Evolutionary conservation across 2,329 filamentous ascomycete species (phyloP).

Genomic region (Beauveria pseudobassiana): DNA sequence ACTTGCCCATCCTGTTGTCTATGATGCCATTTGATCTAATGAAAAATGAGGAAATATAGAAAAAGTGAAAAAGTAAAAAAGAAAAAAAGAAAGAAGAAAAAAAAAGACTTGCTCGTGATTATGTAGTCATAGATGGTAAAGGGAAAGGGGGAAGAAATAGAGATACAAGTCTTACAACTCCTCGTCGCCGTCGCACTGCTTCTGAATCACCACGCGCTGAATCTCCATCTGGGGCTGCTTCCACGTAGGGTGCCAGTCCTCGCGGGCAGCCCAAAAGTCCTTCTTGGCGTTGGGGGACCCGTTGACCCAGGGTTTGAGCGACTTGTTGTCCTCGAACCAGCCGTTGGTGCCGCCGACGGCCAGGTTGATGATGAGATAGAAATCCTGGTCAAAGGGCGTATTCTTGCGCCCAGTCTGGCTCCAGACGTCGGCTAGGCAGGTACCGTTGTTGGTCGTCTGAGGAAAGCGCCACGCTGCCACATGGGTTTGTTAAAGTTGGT

Average conservation of each 20-base stretch:
- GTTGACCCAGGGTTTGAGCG: slow-evolving; percentile 75
- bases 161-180: slow-evolving; percentile 29
- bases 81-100: background rate
- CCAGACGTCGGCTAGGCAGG: slow-evolving; percentile 58
- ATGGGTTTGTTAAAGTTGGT: slow-evolving; percentile 63
- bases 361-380: slow-evolving; percentile 70
- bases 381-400: slow-evolving; percentile 68
- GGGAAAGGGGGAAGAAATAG: background rate
- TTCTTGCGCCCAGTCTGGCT: slow-evolving; percentile 49
- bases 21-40: slow-evolving; percentile 4
- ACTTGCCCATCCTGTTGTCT: background rate
- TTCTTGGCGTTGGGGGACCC: slow-evolving; percentile 55
- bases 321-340: slow-evolving; percentile 70
- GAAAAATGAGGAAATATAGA: background rate
- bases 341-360: slow-evolving; percentile 73
- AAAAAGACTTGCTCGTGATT: slow-evolving; percentile 4
- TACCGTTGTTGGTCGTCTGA: slow-evolving; percentile 55
- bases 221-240: slow-evolving; percentile 59
- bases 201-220: slow-evolving; percentile 62
- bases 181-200: slow-evolving; percentile 58
- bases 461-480: slow-evolving; percentile 64
- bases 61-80: no score
- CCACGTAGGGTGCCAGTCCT: slow-evolving; percentile 66
- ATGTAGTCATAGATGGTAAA: background rate
- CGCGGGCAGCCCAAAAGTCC: slow-evolving; percentile 68